Base-by-base conservation (phyloP, 1,284 basidiomycete species). In the Singerocomus inundabilis region DNA sequence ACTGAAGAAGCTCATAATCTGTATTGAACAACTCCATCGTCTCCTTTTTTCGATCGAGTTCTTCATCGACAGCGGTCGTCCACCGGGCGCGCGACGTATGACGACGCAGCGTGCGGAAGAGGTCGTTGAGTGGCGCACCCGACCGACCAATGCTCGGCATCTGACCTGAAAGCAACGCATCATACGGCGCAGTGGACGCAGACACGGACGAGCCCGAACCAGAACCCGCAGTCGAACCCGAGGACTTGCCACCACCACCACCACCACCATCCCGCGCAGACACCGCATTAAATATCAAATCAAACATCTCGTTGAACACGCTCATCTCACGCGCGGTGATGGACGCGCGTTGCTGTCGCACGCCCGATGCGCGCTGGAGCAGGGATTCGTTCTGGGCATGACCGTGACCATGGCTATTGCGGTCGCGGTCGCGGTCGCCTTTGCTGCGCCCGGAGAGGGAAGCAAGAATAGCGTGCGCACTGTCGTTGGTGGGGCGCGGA, bases 31-130 rank as follows among this genome's bases (percentile, higher is more conserved):
- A 59, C 41, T 85, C 78, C 73, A 94, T 86, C 52, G 82, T 80
- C 62, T 93, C 90, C 63, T 82, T 84, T 61, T 88, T 83, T 31
- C 77, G 71, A 59, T 93, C 91, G n/a, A 91, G 70, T 49, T 80
- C 74, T 55, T 81, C 74, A 49, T 81, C 78, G 29, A 72, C 71
- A 48, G 76, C 74, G 3, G 72, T 72, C 3, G 78, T 78, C 78
- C 78, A 81, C 52, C 74, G 75, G 42, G 74, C 57, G 31, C 70
- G 67, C 51, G 74, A 79, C 15, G 75, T 73, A 47, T 77, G 75
- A 13, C 72, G 71, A 33, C 79, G 76, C 28, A 86, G 69, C 6
- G 58, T 69, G 15, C 66, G 66, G 45, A 72, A 69, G 13, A 76
- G 44, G 29, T 65, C 65, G 32, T 53, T 54, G 13, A 67, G 53